These are phyloP conservation scores for Pythium myriotylum DNA, from an alignment of 352 stramenopile genomes.

Conservation along the genomic window DNA sequence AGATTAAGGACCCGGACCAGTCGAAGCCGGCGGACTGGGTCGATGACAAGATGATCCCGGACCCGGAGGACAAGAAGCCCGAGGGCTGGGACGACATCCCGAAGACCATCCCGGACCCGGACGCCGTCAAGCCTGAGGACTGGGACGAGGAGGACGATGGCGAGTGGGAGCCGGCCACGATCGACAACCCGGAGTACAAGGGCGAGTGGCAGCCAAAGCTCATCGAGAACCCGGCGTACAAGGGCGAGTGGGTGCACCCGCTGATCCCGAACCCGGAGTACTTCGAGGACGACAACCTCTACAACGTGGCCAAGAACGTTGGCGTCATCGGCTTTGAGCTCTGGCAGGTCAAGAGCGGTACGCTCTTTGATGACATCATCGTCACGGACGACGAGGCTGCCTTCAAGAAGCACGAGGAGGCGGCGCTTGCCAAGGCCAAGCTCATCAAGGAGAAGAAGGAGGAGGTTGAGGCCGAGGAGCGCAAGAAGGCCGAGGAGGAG, in stretches of 20 bases:
- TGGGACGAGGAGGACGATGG: conserved; percentile 99
- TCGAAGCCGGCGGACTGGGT: conserved; percentile 99
- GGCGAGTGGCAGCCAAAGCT: conserved; percentile 98
- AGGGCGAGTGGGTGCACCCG: conserved; percentile 97
- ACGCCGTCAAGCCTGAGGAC: conserved; percentile 96
- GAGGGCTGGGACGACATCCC: conserved; percentile 97
- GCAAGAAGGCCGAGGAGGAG: conserved; percentile 72
- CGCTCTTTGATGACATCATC: conserved; percentile 99
- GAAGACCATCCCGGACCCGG: conserved; percentile 96
- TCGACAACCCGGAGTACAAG: conserved; percentile 98
- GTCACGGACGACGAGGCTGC: conserved; percentile 97
- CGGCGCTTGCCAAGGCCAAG: conserved; percentile 91
- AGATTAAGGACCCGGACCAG: conserved; percentile 97
- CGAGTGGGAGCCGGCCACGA: conserved; percentile 96
- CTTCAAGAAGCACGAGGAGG: conserved; percentile 96
- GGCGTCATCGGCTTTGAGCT: conserved; percentile 99
- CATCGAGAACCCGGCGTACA: conserved; percentile 99
- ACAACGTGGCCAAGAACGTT: conserved; percentile 96
- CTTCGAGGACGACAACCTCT: conserved; percentile 93
- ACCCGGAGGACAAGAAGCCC: conserved; percentile 96
- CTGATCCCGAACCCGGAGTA: conserved; percentile 98
- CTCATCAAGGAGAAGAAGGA: conserved; percentile 79
- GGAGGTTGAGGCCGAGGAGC: conserved; percentile 65
- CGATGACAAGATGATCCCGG: conserved; percentile 92
- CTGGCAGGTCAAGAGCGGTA: conserved; percentile 98